Evolutionary conservation across 352 stramenopile genomes (phyloP).

Genomic region (Pythium scleroteichum): DNA sequence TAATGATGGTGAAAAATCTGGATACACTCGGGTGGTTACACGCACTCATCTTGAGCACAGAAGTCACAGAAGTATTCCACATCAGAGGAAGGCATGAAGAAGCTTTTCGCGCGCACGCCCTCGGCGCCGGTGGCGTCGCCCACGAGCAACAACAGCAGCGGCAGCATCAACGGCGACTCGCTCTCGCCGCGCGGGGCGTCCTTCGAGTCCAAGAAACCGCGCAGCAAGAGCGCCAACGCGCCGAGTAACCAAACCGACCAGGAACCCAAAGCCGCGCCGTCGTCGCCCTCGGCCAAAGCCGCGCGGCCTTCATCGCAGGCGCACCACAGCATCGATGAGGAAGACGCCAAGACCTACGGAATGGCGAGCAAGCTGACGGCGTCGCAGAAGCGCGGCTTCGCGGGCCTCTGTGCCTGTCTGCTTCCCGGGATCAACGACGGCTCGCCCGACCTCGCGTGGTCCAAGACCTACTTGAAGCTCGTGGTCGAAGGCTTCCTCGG

Average conservation of each 20-base stretch:
- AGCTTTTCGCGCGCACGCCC: conserved; percentile 30
- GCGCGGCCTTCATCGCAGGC: neutral
- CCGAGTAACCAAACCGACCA: conserved; percentile 5
- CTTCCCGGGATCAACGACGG: conserved; percentile 67
- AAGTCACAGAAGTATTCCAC: no score
- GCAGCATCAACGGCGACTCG: conserved; percentile 20
- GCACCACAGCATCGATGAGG: conserved; percentile 20
- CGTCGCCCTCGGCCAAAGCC: neutral
- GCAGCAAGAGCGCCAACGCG: conserved; percentile 22
- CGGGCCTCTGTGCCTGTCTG: conserved; percentile 65
- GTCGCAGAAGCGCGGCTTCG: conserved; percentile 67
- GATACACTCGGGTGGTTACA: conserved; percentile 2
- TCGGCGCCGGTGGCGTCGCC: conserved; percentile 12
- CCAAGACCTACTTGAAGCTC: conserved; percentile 60
- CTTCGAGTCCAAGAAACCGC: neutral
- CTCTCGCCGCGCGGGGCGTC: conserved; percentile 6
- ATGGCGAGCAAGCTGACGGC: conserved; percentile 45
- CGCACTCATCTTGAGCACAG: neutral
- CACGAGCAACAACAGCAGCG: neutral
- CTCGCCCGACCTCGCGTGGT: conserved; percentile 57
- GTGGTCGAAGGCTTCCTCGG: conserved; percentile 62
- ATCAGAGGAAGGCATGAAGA: conserved; percentile 33
- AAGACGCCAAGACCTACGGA: conserved; percentile 17
- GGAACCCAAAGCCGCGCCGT: conserved; percentile 8
- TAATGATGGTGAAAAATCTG: neutral